phyloP scores from a whole-genome alignment of 2,329 filamentous ascomycete species.

The Pseudovirgaria hyperparasitica region DNA sequence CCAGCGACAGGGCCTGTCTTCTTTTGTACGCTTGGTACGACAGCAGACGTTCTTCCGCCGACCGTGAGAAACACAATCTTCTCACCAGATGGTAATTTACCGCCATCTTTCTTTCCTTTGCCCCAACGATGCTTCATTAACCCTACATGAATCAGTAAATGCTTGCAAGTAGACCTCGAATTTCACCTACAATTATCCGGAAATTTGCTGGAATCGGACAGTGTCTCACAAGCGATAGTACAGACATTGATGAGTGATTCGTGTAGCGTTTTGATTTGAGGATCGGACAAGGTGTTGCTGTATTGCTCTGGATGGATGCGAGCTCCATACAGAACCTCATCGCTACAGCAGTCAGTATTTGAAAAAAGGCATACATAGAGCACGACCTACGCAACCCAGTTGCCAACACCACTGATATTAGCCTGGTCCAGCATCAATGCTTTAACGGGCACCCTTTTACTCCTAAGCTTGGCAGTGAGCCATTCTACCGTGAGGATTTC shows the following conservation, averaged over 20 bases:
- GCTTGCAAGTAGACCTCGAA: neutral
- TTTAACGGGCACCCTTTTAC: conserved; percentile 78
- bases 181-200: conserved; percentile 59
- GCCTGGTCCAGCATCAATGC: conserved; percentile 78
- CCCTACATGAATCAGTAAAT: conserved; percentile 6
- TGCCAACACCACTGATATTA: conserved; percentile 84
- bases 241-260: conserved; percentile 67
- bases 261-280: conserved; percentile 60
- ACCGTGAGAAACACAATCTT: conserved; percentile 80
- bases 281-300: conserved; percentile 64
- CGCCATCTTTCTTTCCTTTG: conserved; percentile 65
- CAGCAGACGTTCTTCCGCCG: conserved; percentile 80
- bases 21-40: conserved; percentile 76
- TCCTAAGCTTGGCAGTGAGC: conserved; percentile 55
- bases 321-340: conserved; percentile 86
- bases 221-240: conserved; percentile 59
- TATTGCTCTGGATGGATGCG: conserved; percentile 87
- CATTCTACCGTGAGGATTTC: conserved; percentile 66
- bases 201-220: conserved; percentile 75
- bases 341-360: conserved; percentile 26
- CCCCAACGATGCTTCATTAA: conserved; percentile 81
- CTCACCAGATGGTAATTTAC: conserved; percentile 66
- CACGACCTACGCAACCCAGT: conserved; percentile 66
- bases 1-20: conserved; percentile 53
- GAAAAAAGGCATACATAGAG: neutral